phyloP scores from a whole-genome alignment of 768 basidiomycete genomes.

The Mycena rosella region DNA sequence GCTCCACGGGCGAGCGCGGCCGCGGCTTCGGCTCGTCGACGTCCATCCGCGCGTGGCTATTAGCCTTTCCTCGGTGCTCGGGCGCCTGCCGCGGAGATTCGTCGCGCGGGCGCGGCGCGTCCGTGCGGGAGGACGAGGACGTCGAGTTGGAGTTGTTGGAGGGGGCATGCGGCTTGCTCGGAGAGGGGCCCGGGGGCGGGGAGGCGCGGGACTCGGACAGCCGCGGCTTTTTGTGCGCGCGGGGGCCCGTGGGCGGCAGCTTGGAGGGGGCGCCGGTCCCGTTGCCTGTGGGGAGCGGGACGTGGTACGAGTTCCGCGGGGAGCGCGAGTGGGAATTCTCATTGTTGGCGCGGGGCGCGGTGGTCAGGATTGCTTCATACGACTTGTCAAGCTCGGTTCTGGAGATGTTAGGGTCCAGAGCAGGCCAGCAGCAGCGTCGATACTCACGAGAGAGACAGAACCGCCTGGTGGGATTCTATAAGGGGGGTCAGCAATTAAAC shows the following conservation, averaged over 20 bases:
- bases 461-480: slow-evolving; percentile 83
- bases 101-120: slow-evolving; percentile 26
- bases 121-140: slow-evolving; percentile 14
- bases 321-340: slow-evolving; percentile 58
- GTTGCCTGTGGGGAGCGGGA: slow-evolving; percentile 36
- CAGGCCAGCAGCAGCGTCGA: slow-evolving; percentile 15
- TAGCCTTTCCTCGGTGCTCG: slow-evolving; percentile 42
- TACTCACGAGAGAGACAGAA: slow-evolving; percentile 79
- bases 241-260: slow-evolving; percentile 81
- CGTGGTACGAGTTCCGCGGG: slow-evolving; percentile 61
- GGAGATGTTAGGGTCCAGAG: slow-evolving; percentile 24
- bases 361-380: slow-evolving; percentile 69
- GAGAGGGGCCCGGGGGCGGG: slow-evolving; percentile 44
- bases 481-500: not conserved
- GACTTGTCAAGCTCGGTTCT: slow-evolving; percentile 86
- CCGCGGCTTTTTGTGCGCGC: slow-evolving; percentile 85
- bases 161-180: slow-evolving; percentile 40
- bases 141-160: slow-evolving; percentile 13
- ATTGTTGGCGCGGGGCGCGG: slow-evolving; percentile 57
- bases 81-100: slow-evolving; percentile 29
- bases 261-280: slow-evolving; percentile 47
- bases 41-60: slow-evolving; percentile 57
- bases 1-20: slow-evolving; percentile 57
- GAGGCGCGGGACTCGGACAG: slow-evolving; percentile 59
- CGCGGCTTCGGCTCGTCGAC: slow-evolving; percentile 65